These are phyloP conservation scores for Teratosphaeria nubilosa DNA, from an alignment of 2,329 filamentous ascomycete species.

Conservation along the genomic window DNA sequence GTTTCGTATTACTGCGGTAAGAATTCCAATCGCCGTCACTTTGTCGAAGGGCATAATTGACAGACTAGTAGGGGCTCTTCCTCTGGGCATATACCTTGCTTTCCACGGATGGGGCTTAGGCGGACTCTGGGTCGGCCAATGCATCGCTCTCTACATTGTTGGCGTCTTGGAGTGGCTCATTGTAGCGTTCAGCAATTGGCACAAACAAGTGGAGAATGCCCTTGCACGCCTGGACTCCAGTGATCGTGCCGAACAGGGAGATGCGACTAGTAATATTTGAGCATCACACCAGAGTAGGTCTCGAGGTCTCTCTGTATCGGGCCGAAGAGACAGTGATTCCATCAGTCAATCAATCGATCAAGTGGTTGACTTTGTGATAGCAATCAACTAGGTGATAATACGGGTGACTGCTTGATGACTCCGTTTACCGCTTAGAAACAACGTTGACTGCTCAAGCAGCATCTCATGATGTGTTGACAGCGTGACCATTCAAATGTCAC, in stretches of 20 bases:
- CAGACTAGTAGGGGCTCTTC: constrained; percentile 46
- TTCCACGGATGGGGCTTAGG: constrained; percentile 76
- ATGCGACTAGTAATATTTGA: neutral
- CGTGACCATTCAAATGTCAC: too few relatives aligned
- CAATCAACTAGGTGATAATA: too few relatives aligned
- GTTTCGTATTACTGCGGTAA: constrained; percentile 69
- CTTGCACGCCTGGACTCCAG: constrained; percentile 57
- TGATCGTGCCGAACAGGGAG: constrained; percentile 31
- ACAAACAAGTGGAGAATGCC: constrained; percentile 59
- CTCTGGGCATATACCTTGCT: constrained; percentile 72
- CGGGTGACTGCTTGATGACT: too few relatives aligned
- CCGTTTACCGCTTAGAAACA: too few relatives aligned
- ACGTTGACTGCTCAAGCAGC: too few relatives aligned
- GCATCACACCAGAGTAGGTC: neutral
- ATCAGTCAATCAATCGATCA: too few relatives aligned
- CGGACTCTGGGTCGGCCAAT: constrained; percentile 63
- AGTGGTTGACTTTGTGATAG: neutral
- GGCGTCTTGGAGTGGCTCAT: constrained; percentile 70
- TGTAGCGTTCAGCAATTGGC: constrained; percentile 68
- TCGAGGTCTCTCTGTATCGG: neutral
- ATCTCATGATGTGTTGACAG: too few relatives aligned
- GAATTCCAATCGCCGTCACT: neutral
- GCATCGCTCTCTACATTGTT: constrained; percentile 65
- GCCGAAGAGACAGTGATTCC: too few relatives aligned
- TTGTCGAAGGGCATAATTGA: neutral